Evolutionary conservation across 2,329 filamentous ascomycete species (phyloP).

Genomic region (Trichoderma guizhouense): DNA sequence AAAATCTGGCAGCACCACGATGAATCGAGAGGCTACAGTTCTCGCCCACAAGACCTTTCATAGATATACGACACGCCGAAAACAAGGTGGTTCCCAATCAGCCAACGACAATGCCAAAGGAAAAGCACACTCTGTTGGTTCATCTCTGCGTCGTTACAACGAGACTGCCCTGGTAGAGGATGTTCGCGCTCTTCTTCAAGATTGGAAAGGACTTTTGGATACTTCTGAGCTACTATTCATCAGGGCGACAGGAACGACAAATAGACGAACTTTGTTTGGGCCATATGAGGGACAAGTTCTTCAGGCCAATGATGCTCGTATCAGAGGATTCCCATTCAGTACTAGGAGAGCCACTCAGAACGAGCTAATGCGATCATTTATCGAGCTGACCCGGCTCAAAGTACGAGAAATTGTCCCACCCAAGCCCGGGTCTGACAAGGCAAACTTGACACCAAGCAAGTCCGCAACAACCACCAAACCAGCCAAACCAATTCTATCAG

Average conservation of each 20-base stretch:
- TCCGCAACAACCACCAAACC: constrained; percentile 44
- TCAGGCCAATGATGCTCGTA: constrained; percentile 70
- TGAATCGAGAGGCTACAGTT: constrained; percentile 82
- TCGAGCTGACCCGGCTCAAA: constrained; percentile 89
- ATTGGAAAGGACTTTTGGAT: constrained; percentile 86
- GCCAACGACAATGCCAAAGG: constrained; percentile 94
- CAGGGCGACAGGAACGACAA: constrained; percentile 81
- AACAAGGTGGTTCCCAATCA: constrained; percentile 93
- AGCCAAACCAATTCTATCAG: constrained; percentile 63
- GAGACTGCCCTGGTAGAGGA: constrained; percentile 88
- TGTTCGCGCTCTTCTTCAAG: constrained; percentile 72
- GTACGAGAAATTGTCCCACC: constrained; percentile 71
- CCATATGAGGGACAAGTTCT: constrained; percentile 88
- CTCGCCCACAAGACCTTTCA: constrained; percentile 97
- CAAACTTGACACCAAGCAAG: constrained; percentile 32
- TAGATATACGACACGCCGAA: constrained; percentile 90
- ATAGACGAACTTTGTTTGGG: constrained; percentile 82
- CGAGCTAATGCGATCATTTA: constrained; percentile 90
- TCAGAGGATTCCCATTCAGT: constrained; percentile 89
- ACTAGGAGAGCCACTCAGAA: constrained; percentile 88
- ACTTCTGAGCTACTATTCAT: constrained; percentile 83
- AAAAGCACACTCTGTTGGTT: constrained; percentile 88
- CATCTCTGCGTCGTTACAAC: constrained; percentile 86
- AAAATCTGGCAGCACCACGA: constrained; percentile 59
- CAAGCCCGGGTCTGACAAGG: constrained; percentile 47